phyloP scores from a whole-genome alignment of 345 rosid species.

The Ceriops decandra region DNA sequence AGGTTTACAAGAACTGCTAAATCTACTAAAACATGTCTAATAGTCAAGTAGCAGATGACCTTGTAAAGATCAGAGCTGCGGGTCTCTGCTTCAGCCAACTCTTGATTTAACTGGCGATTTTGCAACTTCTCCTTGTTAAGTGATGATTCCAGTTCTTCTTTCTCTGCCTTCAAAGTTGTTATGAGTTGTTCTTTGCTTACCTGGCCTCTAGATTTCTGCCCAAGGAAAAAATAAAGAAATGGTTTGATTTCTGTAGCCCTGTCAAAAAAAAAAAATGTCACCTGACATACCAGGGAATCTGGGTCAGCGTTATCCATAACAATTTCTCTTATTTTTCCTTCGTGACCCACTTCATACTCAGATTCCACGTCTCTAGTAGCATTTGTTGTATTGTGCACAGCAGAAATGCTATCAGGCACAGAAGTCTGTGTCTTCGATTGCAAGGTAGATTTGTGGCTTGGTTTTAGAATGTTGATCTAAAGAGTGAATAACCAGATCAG shows the following conservation, averaged over 20 bases:
- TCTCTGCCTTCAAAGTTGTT: conserved; percentile 62
- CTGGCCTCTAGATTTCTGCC: conserved; percentile 52
- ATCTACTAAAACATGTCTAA: not conserved
- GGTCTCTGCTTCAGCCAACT: conserved; percentile 64
- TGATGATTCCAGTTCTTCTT: conserved; percentile 69
- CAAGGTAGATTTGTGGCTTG: conserved; percentile 86
- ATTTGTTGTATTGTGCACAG: conserved; percentile 56
- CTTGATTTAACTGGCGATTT: conserved; percentile 70
- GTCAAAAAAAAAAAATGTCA: not conserved
- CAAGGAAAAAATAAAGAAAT: not conserved
- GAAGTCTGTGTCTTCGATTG: conserved; percentile 60
- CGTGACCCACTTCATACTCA: conserved; percentile 69
- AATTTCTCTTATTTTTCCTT: conserved; percentile 85
- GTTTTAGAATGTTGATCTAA: conserved; percentile 87
- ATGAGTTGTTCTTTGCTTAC: conserved; percentile 45
- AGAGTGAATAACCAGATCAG: conserved; percentile 19
- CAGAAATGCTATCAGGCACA: conserved; percentile 79
- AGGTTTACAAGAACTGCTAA: not conserved
- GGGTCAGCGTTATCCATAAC: conserved; percentile 62
- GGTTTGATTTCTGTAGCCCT: not conserved
- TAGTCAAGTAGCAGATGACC: conserved; percentile 36
- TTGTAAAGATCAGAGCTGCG: conserved; percentile 72
- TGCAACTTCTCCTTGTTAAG: conserved; percentile 68
- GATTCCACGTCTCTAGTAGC: conserved; percentile 81
- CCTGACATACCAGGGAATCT: conserved; percentile 46